These are phyloP conservation scores for Smallanthus sonchifolius DNA, from an alignment of 129 eudicot species.

Conservation along the genomic window DNA sequence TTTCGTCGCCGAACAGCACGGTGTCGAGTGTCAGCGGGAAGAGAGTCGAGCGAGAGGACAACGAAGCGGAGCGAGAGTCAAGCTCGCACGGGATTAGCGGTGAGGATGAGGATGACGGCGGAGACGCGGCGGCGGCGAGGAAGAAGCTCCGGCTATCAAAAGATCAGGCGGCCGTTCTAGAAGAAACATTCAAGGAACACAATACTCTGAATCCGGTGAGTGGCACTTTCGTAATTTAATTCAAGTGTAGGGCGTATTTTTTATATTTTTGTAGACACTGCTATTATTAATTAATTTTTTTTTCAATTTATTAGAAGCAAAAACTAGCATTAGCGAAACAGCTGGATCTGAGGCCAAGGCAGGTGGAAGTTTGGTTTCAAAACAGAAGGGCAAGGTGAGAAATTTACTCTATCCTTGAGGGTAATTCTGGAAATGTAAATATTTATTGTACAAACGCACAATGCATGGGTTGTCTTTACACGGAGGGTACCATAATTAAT, in stretches of 20 bases:
- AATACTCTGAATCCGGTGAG: constrained; percentile 81
- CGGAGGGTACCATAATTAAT: constrained; percentile 23
- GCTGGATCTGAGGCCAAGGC: constrained; percentile 86
- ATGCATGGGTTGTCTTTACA: constrained; percentile 25
- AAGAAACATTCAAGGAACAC: constrained; percentile 77
- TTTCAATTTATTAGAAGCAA: constrained; percentile 55
- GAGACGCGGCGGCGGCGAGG: constrained; percentile 56
- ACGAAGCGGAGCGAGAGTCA: constrained; percentile 54
- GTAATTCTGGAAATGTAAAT: constrained; percentile 7
- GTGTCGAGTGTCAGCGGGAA: constrained; percentile 74
- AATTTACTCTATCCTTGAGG: constrained; percentile 21
- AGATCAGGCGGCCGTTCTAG: constrained; percentile 83
- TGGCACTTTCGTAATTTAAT: constrained; percentile 36
- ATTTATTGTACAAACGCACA: constrained; percentile 6
- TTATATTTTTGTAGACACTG: neutral
- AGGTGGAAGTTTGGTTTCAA: constrained; percentile 98
- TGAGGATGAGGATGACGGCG: constrained; percentile 58
- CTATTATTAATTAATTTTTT: neutral
- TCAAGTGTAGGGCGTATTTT: neutral
- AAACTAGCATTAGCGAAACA: constrained; percentile 75
- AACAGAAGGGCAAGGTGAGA: constrained; percentile 89
- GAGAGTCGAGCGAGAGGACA: constrained; percentile 60
- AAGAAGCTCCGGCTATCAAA: constrained; percentile 75
- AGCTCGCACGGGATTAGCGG: constrained; percentile 47
- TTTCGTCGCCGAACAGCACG: constrained; percentile 83